These are phyloP conservation scores for Juglanconis sp. DNA, from an alignment of 2,329 filamentous ascomycete species.

Conservation along the genomic window DNA sequence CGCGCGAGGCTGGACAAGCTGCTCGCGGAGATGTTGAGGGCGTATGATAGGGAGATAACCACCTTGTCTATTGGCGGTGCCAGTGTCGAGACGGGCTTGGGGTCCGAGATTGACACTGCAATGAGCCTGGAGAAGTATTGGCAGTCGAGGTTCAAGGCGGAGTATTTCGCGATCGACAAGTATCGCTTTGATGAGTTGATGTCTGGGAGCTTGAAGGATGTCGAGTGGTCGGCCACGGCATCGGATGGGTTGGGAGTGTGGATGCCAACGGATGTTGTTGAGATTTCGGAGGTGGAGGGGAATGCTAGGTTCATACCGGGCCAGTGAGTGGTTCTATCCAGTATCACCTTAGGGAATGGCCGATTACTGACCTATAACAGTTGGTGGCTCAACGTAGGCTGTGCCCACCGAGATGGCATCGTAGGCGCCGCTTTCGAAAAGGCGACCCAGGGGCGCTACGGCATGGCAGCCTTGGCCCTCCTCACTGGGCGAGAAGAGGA, in stretches of 20 bases:
- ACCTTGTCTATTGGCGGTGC: neutral
- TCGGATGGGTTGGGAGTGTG: slow-evolving; percentile 7
- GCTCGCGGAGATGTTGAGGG: slow-evolving; percentile 11
- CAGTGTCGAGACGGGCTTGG: neutral
- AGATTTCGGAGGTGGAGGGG: slow-evolving; percentile 13
- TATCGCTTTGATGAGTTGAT: slow-evolving; percentile 1
- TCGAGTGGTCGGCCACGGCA: slow-evolving; percentile 11
- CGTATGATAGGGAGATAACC: neutral
- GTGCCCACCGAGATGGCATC: slow-evolving; percentile 54
- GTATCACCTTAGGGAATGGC: neutral
- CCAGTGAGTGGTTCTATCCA: slow-evolving; percentile 2
- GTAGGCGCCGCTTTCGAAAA: slow-evolving; percentile 41
- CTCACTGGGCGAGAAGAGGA: slow-evolving; percentile 49
- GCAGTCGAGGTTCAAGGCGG: slow-evolving; percentile 12
- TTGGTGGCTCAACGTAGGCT: slow-evolving; percentile 57
- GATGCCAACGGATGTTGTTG: slow-evolving; percentile 1
- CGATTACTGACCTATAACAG: slow-evolving; percentile 30
- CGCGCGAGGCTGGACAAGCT: slow-evolving; percentile 15
- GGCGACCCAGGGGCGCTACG: slow-evolving; percentile 45
- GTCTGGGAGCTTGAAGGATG: slow-evolving; percentile 2
- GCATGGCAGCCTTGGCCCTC: slow-evolving; percentile 46
- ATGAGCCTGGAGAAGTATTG: slow-evolving; percentile 6
- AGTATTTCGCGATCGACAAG: slow-evolving; percentile 11
- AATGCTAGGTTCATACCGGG: neutral
- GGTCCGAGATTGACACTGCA: slow-evolving; percentile 6